These are phyloP conservation scores for Phytopythium litorale DNA, from an alignment of 352 stramenopile species.

Conservation along the genomic window DNA sequence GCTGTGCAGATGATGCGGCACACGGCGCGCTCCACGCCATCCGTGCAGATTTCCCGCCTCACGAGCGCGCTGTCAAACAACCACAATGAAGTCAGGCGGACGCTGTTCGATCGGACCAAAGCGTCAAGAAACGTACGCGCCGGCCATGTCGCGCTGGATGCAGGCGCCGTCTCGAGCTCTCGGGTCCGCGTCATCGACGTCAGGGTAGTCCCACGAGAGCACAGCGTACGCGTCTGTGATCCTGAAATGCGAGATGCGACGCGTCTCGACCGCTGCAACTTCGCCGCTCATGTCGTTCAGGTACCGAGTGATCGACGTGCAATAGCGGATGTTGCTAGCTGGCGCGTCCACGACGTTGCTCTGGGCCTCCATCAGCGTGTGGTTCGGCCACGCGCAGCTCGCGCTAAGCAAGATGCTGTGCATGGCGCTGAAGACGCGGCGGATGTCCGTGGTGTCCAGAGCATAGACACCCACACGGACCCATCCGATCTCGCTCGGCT, in stretches of 20 bases:
- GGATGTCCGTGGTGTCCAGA: background rate
- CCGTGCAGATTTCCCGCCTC: constrained; percentile 17
- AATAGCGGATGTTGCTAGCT: background rate
- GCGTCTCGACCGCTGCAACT: background rate
- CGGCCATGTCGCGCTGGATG: background rate
- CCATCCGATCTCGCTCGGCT: background rate
- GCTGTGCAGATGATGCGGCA: constrained; percentile 20
- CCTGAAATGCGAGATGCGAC: background rate
- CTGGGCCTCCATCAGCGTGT: background rate
- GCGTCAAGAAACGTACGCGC: background rate
- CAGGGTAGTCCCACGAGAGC: background rate
- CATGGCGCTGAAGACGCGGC: background rate
- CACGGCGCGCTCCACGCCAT: constrained; percentile 24
- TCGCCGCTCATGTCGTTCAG: background rate
- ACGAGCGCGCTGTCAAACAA: constrained; percentile 6
- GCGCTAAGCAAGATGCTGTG: background rate
- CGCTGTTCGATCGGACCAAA: too few species aligned
- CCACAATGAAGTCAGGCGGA: background rate
- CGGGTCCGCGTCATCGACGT: background rate
- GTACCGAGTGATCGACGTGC: background rate
- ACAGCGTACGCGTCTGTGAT: background rate
- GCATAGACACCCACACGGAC: background rate
- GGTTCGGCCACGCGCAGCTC: background rate
- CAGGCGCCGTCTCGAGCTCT: background rate
- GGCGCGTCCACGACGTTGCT: background rate